Conservation (phyloP, 139 green algal species). For the Chlorella sp. region DNA sequence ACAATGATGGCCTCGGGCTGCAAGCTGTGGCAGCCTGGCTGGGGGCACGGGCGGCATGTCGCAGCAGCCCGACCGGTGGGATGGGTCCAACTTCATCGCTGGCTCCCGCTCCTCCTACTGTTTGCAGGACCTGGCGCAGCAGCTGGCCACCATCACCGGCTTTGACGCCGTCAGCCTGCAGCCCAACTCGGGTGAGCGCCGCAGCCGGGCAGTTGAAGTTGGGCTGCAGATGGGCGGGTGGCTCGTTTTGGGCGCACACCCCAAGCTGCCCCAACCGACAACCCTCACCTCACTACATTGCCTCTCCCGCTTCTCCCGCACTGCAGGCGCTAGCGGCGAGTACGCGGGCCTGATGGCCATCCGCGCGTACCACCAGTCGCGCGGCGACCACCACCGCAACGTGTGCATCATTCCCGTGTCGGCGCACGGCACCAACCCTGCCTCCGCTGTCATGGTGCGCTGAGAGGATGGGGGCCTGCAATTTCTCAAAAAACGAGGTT, state of each 20-base stretch:
- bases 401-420: slow-evolving; percentile 99
- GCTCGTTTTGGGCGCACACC: not conserved
- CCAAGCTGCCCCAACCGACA: not conserved
- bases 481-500: too few relatives aligned
- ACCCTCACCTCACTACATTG: not conserved
- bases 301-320: too few relatives aligned
- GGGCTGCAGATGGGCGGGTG: not conserved
- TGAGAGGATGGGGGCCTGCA: not conserved
- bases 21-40: too few relatives aligned
- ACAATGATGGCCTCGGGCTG: too few relatives aligned
- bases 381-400: slow-evolving; percentile 88
- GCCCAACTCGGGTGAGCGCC: slow-evolving; percentile 89
- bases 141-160: slow-evolving; percentile 97
- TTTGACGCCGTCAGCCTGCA: slow-evolving; percentile 98
- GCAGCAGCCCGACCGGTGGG: too few relatives aligned
- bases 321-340: slow-evolving; percentile 72
- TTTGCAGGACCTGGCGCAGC: slow-evolving; percentile 78
- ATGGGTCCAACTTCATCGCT: too few relatives aligned
- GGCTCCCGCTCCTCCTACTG: not conserved
- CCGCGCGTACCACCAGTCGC: slow-evolving; percentile 90
- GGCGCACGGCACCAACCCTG: slow-evolving; percentile 98
- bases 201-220: too few relatives aligned
- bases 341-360: slow-evolving; percentile 99
- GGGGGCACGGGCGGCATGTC: too few relatives aligned
- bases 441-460: slow-evolving; percentile 90